Evolutionary conservation across 176 grass and related monocot species (phyloP), one percentile per base, ranked within the genome.

Genomic region (Rhipidocladum racemiflorum): DNA sequence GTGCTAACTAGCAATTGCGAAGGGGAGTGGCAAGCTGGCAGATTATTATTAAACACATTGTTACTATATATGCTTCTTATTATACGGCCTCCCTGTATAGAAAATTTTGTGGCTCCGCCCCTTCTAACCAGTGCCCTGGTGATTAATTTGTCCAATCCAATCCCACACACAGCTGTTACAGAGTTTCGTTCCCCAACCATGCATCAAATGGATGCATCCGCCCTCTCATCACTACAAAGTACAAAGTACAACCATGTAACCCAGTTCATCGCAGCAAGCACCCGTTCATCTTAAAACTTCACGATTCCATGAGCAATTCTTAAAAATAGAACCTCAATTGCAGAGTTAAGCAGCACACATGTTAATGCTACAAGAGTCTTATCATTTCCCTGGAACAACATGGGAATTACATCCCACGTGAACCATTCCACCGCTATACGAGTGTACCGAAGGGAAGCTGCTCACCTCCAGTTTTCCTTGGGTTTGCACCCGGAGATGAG

Each of bases 401-500:
- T 7, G 14, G 29, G 36, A 76, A 62, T 61, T 18, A 50, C 8
- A 17, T n/a, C 28, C 72, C 27, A 69, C 25, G 36, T 30, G 63
- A 77, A 40, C 36, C 25, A 57, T 57, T 27, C 21, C 13, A 25
- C 42, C 63, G 12, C 0, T 38, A 51, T 25, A 51, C 20, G 5
- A 29, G 10, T 57, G 15, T 28, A 40, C 38, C 7, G 30, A 29
- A 49, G 50, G 0, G 59, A 66, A 69, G 18, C 15, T 36, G 15
- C 65, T 74, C 79, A 98, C 96, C 96, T 95, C 92, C 92, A 95
- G 61, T 85, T 87, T 62, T 95, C 92, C 79, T 93, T 93, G 29
- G 91, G 61, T 80, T 99, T 99, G 85, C 96, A 95, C 15, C 96
- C 96, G 59, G 96, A 95, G 57, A 57, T 87, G 65, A 99, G 88